phyloP scores from a whole-genome alignment of 306 rosid species.

The Geum urbanum region DNA sequence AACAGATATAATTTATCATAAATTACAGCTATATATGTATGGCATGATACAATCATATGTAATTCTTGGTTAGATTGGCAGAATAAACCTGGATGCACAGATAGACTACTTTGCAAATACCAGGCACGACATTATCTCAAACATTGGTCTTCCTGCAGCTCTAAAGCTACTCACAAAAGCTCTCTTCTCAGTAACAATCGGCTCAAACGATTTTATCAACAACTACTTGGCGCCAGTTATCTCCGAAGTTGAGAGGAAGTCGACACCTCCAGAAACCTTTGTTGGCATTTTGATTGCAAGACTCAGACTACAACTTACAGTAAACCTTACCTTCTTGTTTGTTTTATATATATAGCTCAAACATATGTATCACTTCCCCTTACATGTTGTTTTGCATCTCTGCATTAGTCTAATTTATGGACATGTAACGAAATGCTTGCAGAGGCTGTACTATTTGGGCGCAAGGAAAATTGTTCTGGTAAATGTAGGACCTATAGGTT shows the following conservation, averaged over 20 bases:
- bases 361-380: neutral
- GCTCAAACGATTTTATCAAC: constrained; percentile 70
- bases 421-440: constrained; percentile 12
- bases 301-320: constrained; percentile 50
- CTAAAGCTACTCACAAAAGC: constrained; percentile 32
- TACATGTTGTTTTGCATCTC: neutral
- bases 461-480: constrained; percentile 58
- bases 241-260: constrained; percentile 20
- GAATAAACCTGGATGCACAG: constrained; percentile 62
- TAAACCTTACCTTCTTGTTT: constrained; percentile 10
- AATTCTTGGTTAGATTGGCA: constrained; percentile 39
- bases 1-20: neutral
- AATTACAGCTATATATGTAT: neutral
- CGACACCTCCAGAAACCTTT: constrained; percentile 38
- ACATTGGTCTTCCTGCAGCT: constrained; percentile 43
- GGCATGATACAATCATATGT: neutral
- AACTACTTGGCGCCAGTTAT: constrained; percentile 46
- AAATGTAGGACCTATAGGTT: constrained; percentile 79
- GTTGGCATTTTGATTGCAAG: constrained; percentile 51
- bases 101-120: constrained; percentile 58
- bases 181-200: constrained; percentile 51
- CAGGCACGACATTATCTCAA: constrained; percentile 53
- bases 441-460: constrained; percentile 62
- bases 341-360: too few relatives aligned
- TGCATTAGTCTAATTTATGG: neutral